Conservation (phyloP, 768 basidiomycete genomes). For the Rhizopogon rudus region DNA sequence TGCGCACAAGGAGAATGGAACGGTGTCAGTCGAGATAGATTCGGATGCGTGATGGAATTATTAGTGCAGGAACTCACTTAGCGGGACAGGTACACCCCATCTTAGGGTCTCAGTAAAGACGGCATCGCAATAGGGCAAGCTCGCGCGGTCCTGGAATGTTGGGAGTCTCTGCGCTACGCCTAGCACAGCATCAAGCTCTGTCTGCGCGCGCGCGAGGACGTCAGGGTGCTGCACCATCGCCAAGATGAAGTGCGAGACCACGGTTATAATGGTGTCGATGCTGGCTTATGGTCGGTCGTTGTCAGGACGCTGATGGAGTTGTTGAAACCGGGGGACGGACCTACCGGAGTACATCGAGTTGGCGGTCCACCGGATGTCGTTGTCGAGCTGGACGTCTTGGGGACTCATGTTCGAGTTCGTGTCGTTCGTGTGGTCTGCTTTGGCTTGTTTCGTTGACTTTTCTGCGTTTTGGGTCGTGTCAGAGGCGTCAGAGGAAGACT, state of each 20-base stretch:
- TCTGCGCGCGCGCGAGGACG: slow-evolving; percentile 51
- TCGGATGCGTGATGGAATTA: too few species aligned
- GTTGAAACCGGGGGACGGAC: slow-evolving; percentile 6
- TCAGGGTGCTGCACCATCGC: slow-evolving; percentile 63
- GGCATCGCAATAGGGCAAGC: slow-evolving; percentile 55
- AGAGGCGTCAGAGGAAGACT: slow-evolving; percentile 4
- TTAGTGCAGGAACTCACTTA: slow-evolving; percentile 34
- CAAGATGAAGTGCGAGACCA: slow-evolving; percentile 56
- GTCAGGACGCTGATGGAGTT: neutral
- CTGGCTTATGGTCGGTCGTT: slow-evolving; percentile 34
- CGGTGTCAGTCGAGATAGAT: neutral
- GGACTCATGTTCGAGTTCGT: slow-evolving; percentile 1
- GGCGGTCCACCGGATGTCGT: slow-evolving; percentile 77
- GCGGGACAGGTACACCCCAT: slow-evolving; percentile 54
- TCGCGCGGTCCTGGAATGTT: slow-evolving; percentile 47
- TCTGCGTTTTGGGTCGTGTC: slow-evolving; percentile 12
- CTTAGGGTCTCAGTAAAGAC: slow-evolving; percentile 51
- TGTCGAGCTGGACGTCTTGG: slow-evolving; percentile 38
- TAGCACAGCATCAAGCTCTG: slow-evolving; percentile 59
- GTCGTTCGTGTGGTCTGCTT: neutral
- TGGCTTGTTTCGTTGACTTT: slow-evolving; percentile 14
- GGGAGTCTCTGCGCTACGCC: slow-evolving; percentile 52
- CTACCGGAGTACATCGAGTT: slow-evolving; percentile 69
- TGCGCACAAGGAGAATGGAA: slow-evolving; percentile 13
- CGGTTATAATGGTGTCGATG: slow-evolving; percentile 51